These are phyloP conservation scores for Globisporangium uncinulatum DNA, from an alignment of 352 stramenopile genomes.

Conservation along the genomic window DNA sequence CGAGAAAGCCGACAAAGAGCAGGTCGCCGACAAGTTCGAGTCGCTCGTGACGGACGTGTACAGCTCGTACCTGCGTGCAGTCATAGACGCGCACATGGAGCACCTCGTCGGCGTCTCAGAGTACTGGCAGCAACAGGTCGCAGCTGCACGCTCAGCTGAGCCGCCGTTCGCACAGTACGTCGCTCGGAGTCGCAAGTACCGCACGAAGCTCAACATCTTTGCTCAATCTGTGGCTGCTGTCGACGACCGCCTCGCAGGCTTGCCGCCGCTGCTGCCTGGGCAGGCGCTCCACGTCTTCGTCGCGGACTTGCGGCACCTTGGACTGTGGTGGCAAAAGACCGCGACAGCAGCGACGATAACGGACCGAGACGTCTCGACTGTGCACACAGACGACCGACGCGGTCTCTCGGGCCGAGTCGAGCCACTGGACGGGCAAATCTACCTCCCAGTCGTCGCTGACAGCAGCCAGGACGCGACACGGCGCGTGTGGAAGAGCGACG, in stretches of 20 bases:
- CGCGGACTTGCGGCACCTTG: constrained; percentile 38
- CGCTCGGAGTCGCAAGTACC: constrained; percentile 48
- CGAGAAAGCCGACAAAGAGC: constrained; percentile 35
- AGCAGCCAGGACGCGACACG: constrained; percentile 30
- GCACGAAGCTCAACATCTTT: constrained; percentile 59
- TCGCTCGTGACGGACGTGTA: constrained; percentile 57
- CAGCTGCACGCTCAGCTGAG: constrained; percentile 12
- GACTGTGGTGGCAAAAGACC: constrained; percentile 66
- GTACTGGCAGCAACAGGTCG: constrained; percentile 56
- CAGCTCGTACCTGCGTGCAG: constrained; percentile 37
- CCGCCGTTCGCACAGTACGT: constrained; percentile 31
- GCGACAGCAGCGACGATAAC: constrained; percentile 30
- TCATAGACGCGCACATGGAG: constrained; percentile 55
- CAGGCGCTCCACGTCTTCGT: constrained; percentile 49
- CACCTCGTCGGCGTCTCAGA: constrained; percentile 43
- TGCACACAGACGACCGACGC: constrained; percentile 49
- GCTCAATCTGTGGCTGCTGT: constrained; percentile 41
- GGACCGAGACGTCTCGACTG: constrained; percentile 47
- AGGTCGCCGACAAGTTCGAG: constrained; percentile 57
- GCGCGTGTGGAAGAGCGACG: constrained; percentile 27
- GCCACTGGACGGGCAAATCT: constrained; percentile 62
- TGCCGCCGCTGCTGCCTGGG: constrained; percentile 26
- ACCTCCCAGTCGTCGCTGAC: constrained; percentile 36
- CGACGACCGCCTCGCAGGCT: constrained; percentile 32
- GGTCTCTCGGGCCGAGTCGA: constrained; percentile 36